phyloP scores from a whole-genome alignment of 2,329 filamentous ascomycete genomes.

The Parastagonospora avenae region DNA sequence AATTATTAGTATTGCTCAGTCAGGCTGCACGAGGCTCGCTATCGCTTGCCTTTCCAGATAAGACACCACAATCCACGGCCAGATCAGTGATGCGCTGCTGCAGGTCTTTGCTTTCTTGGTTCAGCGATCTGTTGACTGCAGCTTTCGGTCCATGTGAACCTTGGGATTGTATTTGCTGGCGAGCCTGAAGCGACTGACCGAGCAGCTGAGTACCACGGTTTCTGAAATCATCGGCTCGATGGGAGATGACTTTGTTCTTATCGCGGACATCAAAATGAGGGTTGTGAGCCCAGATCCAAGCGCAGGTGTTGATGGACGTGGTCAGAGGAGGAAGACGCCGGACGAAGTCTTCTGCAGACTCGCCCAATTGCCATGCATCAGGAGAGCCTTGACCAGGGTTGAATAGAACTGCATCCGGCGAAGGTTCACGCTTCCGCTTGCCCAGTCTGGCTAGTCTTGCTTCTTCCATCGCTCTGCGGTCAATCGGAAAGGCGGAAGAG shows the following conservation, averaged over 20 bases:
- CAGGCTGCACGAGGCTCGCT: not conserved
- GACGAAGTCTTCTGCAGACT: slow-evolving; percentile 70
- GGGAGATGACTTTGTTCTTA: slow-evolving; percentile 22
- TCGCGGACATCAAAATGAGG: slow-evolving; percentile 55
- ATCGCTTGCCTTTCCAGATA: slow-evolving; percentile 66
- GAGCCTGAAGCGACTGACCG: slow-evolving; percentile 53
- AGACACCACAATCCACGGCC: slow-evolving; percentile 64
- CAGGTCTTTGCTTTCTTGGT: slow-evolving; percentile 49
- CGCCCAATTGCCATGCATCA: slow-evolving; percentile 66
- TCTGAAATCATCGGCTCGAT: slow-evolving; percentile 57
- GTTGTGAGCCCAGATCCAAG: slow-evolving; percentile 78
- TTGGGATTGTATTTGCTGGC: slow-evolving; percentile 57
- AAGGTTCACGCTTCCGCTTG: slow-evolving; percentile 16
- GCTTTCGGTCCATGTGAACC: slow-evolving; percentile 54
- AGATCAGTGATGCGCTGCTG: slow-evolving; percentile 63
- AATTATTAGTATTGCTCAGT: slow-evolving; percentile 9
- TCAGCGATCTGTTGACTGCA: slow-evolving; percentile 47
- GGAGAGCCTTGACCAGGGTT: slow-evolving; percentile 64
- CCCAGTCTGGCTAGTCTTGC: slow-evolving; percentile 12
- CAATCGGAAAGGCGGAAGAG: slow-evolving; percentile 3
- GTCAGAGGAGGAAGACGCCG: slow-evolving; percentile 69
- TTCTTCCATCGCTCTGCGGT: slow-evolving; percentile 19
- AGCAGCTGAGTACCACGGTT: slow-evolving; percentile 62
- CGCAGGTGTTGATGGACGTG: slow-evolving; percentile 49
- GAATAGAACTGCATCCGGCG: slow-evolving; percentile 22